phyloP scores from a whole-genome alignment of 1,139 yeast species.

The Tardiomyces depauwii region DNA sequence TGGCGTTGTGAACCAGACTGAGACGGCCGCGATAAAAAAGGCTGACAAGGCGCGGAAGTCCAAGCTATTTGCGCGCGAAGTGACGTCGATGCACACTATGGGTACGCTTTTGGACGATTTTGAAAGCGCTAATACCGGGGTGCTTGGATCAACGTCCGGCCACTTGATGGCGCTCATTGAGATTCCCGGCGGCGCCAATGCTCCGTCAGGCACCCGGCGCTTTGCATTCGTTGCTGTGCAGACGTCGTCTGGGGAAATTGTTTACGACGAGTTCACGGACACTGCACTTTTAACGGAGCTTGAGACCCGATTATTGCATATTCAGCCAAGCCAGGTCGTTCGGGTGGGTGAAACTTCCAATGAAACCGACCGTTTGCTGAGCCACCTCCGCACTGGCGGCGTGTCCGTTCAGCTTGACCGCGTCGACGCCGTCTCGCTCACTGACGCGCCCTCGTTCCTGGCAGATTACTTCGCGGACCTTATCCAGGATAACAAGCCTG shows the following conservation, averaged over 20 bases:
- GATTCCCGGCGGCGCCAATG: not conserved
- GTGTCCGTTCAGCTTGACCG: conserved; percentile 10
- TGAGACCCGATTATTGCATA: conserved; percentile 61
- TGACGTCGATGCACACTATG: conserved; percentile 66
- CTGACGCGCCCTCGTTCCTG: conserved; percentile 7
- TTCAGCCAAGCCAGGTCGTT: conserved; percentile 68
- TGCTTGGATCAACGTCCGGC: conserved; percentile 8
- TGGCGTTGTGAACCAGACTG: conserved; percentile 80
- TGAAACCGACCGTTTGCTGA: conserved; percentile 23
- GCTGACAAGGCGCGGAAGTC: conserved; percentile 33
- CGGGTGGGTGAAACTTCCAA: conserved; percentile 29
- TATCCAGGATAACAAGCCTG: not conserved
- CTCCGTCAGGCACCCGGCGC: conserved; percentile 2
- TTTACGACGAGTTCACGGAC: conserved; percentile 59
- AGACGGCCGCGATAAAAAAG: conserved; percentile 60
- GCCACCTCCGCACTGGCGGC: conserved; percentile 8
- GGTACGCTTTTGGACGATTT: conserved; percentile 71
- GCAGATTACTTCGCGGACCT: conserved; percentile 4
- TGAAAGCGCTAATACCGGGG: conserved; percentile 6
- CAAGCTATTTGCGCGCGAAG: conserved; percentile 53
- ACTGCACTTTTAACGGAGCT: conserved; percentile 43
- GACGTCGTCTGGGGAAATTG: conserved; percentile 66
- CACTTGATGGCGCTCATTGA: conserved; percentile 18
- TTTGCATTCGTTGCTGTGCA: conserved; percentile 56
- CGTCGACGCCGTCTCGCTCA: conserved; percentile 2